Evolutionary conservation across 148 eudicot genomes (phyloP), one percentile per base, ranked within the genome.

Genomic region (Diospyros kaki): DNA sequence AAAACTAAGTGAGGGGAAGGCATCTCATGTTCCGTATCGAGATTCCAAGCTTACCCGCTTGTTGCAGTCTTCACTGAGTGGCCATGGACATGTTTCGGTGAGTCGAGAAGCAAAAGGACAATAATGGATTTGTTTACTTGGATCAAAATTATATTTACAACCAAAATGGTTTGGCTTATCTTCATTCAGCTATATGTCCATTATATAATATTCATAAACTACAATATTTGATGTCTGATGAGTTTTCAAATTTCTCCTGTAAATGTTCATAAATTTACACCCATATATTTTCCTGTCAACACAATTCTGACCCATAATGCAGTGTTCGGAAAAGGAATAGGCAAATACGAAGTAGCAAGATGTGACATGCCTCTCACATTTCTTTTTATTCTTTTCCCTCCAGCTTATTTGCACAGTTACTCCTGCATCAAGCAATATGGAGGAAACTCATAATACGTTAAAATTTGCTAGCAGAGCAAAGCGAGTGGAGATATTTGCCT

Each of bases 391-490:
- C 6, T 72, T 66, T 51, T 67, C 68, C 66, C 41, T 48, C 48
- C 89, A 95, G 99, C 99, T 95, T 82, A 95, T 95, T 72, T 93
- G 99, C 86, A 95, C 94, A 40, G 82, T 95, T 58, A 95, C 99
- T 76, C 99, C 99, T 45, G 98, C 99, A 74, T 92, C 99, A 41
- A 95, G 99, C 78, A 95, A 88, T 78, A 85, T 89, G 93, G 99
- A 95, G 87, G 99, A 95, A 80, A 95, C 99, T 63, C 99, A 95
- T 73, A 95, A 95, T 79, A 95, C 99, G 59, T 76, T 95, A 64
- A 95, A 95, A 75, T 95, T 95, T 84, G 99, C 99, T 11, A 95
- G 99, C 88, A 87, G 99, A 85, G 99, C 99, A 28, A 95, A 95
- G 75, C 91, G 97, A 76, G 99, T 95, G 50, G 99, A 93, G 85